These are phyloP conservation scores for Acacia concinna DNA, from an alignment of 331 rosid genomes.

Conservation along the genomic window DNA sequence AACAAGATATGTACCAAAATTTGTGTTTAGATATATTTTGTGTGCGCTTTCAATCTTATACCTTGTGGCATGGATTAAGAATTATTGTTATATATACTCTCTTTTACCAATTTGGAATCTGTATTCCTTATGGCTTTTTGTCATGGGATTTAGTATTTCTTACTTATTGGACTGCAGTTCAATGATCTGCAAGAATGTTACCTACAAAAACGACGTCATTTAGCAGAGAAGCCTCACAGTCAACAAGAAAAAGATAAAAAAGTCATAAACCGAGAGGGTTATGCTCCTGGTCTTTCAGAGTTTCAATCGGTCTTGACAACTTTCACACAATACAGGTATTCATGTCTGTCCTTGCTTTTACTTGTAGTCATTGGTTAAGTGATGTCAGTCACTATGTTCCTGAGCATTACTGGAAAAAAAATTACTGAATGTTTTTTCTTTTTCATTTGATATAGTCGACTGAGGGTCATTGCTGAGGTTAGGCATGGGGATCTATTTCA, in stretches of 20 bases:
- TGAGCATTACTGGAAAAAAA: constrained; percentile 1
- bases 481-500: constrained; percentile 89
- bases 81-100: constrained; percentile 10
- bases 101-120: constrained; percentile 19
- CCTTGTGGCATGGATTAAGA: constrained; percentile 3
- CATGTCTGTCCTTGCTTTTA: constrained; percentile 10
- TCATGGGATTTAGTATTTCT: constrained; percentile 22
- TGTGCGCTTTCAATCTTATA: neutral
- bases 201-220: constrained; percentile 83
- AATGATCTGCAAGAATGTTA: constrained; percentile 94
- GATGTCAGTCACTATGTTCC: constrained; percentile 25
- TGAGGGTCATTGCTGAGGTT: constrained; percentile 94
- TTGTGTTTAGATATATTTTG: neutral
- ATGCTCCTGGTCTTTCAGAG: constrained; percentile 78
- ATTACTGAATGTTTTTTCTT: constrained; percentile 17
- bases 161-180: constrained; percentile 59
- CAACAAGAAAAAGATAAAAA: constrained; percentile 60
- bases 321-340: constrained; percentile 86
- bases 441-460: constrained; percentile 64
- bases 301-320: constrained; percentile 93
- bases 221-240: constrained; percentile 57
- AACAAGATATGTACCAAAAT: neutral
- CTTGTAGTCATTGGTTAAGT: constrained; percentile 53
- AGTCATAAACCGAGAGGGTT: constrained; percentile 71
- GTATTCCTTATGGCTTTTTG: constrained; percentile 21